These are phyloP conservation scores for Phoma sp. DNA, from an alignment of 2,329 filamentous ascomycete genomes.

Conservation along the genomic window DNA sequence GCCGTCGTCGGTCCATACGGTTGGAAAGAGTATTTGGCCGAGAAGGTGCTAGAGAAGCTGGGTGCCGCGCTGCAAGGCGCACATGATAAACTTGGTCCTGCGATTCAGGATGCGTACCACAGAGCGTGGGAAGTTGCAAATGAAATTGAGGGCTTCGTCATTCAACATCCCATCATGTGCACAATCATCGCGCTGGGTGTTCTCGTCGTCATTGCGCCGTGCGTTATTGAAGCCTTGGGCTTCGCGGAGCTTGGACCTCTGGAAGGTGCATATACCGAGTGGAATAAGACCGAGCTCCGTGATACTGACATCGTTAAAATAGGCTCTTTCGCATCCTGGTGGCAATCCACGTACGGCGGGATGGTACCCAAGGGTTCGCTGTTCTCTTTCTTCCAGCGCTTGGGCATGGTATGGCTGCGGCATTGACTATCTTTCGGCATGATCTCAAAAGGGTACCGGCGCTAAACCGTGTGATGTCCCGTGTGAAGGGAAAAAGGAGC, in stretches of 20 bases:
- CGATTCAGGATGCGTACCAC: constrained; percentile 34
- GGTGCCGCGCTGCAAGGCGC: constrained; percentile 30
- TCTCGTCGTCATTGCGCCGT: constrained; percentile 37
- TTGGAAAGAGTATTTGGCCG: constrained; percentile 43
- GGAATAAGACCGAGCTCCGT: background rate
- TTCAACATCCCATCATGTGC: constrained; percentile 38
- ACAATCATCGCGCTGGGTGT: constrained; percentile 43
- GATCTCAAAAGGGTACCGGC: background rate
- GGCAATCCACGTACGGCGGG: constrained; percentile 50
- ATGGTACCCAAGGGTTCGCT: constrained; percentile 52
- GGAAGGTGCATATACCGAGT: constrained; percentile 32
- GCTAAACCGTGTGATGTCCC: background rate
- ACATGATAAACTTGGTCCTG: constrained; percentile 32
- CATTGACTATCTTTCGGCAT: constrained; percentile 18
- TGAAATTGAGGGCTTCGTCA: constrained; percentile 36
- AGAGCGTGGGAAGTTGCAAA: constrained; percentile 31
- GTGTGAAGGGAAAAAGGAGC: background rate
- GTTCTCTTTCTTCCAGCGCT: constrained; percentile 54
- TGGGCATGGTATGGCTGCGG: constrained; percentile 49
- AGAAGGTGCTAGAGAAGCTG: constrained; percentile 38
- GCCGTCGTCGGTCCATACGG: constrained; percentile 32
- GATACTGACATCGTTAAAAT: constrained; percentile 5
- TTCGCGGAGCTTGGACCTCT: constrained; percentile 42
- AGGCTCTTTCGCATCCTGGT: constrained; percentile 51
- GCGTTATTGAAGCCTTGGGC: constrained; percentile 40